Conservation (phyloP, 768 basidiomycete genomes). For the Leucocoprinus birnbaumii region DNA sequence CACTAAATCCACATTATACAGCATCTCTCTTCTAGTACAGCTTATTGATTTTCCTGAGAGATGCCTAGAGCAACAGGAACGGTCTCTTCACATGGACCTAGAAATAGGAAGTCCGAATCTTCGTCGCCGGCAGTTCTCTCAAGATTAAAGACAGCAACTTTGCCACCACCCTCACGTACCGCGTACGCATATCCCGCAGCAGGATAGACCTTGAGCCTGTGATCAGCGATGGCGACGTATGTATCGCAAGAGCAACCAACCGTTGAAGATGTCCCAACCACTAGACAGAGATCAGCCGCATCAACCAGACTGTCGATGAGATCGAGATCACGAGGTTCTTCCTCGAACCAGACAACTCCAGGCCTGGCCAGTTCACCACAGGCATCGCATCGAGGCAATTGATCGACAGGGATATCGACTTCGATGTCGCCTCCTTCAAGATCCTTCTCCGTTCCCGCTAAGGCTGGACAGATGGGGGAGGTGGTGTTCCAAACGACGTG, state of each 20-base stretch:
- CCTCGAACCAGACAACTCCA: conserved; percentile 61
- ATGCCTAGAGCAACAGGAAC: conserved; percentile 40
- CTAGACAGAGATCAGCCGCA: conserved; percentile 48
- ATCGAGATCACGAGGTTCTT: conserved; percentile 35
- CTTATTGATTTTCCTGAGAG: conserved; percentile 13
- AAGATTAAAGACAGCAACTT: conserved; percentile 38
- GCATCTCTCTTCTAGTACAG: too few species aligned
- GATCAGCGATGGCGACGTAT: neutral
- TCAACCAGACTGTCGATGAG: conserved; percentile 38
- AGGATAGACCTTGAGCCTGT: conserved; percentile 35
- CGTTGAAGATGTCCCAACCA: conserved; percentile 53
- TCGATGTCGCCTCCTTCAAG: conserved; percentile 32
- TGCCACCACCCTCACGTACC: conserved; percentile 33
- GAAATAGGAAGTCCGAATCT: conserved; percentile 47
- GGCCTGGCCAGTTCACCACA: conserved; percentile 45
- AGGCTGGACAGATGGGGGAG: conserved; percentile 42
- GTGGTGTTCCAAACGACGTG: conserved; percentile 35
- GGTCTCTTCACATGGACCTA: conserved; percentile 45
- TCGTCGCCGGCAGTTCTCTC: conserved; percentile 32
- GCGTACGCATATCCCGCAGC: conserved; percentile 35
- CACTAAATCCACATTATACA: too few species aligned
- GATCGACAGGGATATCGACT: conserved; percentile 31
- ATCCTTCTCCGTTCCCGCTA: conserved; percentile 40
- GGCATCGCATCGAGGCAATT: conserved; percentile 41
- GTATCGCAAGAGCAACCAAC: conserved; percentile 24